Evolutionary conservation across 176 grass and related monocot species (phyloP), one percentile per base, ranked within the genome.

Genomic region (Oryza coarctata): DNA sequence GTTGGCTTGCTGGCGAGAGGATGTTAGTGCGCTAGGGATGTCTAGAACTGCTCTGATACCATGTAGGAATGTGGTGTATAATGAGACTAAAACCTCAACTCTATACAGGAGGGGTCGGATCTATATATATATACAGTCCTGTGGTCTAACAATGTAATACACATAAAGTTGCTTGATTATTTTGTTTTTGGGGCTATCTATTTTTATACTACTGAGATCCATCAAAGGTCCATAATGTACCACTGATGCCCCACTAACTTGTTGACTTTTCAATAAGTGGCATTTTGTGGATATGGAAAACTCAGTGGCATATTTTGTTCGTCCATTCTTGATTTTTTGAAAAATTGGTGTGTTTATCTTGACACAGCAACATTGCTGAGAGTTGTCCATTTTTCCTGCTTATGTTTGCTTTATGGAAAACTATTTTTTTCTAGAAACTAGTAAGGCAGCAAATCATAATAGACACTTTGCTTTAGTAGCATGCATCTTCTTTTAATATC

Each of bases 281-380:
- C 35, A 36, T 43, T 12, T 55, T 55, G 18, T 22, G 49, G 49
- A 52, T 7, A 7, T 52, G 49, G 6, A 55, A 22, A 22, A 55
- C 18, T 47, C 14, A 18, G 49, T 55, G 49, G 49, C 17, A 55
- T 55, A 55, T 55, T 55, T 55, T 55, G 17, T 55, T 22, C 50
- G 39, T 9, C 17, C 18, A 28, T 68, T 62, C 39, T 66, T 66
- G 44, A 64, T 43, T 7, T 78, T 78, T 83, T 75, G 62, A 18
- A 22, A 61, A 88, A 29, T 38, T 85, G 81, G 45, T 62, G 65
- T 76, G 35, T 75, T 68, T 79, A 39, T 52, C 64, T 76, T 70
- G 61, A 3, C 7, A 31, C 20, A 44, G 33, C 26, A 81, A 60
- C 44, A 69, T 32, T 12, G 9, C 35, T 22, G 36, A 6, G 17